Percentiles rank a stretch among this genome's conserved stretches.
Evolutionary conservation across 1,284 basidiomycete species (phyloP).

Genomic region (Ganoderma leucocontextum): DNA sequence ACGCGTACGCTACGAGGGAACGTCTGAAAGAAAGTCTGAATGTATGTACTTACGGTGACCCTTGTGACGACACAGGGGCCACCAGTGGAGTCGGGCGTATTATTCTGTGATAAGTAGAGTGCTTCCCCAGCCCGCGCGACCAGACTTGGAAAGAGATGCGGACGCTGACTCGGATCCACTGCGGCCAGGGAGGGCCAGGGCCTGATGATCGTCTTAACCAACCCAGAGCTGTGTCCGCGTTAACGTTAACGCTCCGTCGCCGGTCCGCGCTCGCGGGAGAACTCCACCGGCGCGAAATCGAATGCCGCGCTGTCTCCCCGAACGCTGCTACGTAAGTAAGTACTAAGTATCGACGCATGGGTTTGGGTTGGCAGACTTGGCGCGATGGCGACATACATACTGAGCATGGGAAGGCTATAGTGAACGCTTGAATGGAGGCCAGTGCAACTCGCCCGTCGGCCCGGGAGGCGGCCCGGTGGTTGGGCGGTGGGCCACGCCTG

Average conservation of each 20-base stretch:
- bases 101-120: too few species aligned
- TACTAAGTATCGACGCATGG: not conserved
- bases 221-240: not conserved
- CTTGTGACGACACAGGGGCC: too few species aligned
- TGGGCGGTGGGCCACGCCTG: too few species aligned
- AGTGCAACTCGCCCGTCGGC: too few species aligned
- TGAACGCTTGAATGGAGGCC: not conserved
- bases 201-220: not conserved
- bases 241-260: not conserved
- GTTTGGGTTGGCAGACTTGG: not conserved
- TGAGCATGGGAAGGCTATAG: too few species aligned
- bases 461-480: too few species aligned
- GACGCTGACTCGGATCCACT: not conserved
- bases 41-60: too few species aligned
- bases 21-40: too few species aligned
- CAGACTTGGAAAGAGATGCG: too few species aligned
- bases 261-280: conserved; percentile 1
- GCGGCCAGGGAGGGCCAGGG: not conserved
- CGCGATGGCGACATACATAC: not conserved
- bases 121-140: too few species aligned
- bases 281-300: not conserved
- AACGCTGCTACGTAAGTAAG: not conserved
- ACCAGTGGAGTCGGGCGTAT: too few species aligned
- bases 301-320: not conserved
- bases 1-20: too few species aligned